A percentile compares a stretch with the other conserved stretches of the same genome.
phyloP scores from a whole-genome alignment of 495 filamentous ascomycete species.

The Diplogelasinospora grovesii region DNA sequence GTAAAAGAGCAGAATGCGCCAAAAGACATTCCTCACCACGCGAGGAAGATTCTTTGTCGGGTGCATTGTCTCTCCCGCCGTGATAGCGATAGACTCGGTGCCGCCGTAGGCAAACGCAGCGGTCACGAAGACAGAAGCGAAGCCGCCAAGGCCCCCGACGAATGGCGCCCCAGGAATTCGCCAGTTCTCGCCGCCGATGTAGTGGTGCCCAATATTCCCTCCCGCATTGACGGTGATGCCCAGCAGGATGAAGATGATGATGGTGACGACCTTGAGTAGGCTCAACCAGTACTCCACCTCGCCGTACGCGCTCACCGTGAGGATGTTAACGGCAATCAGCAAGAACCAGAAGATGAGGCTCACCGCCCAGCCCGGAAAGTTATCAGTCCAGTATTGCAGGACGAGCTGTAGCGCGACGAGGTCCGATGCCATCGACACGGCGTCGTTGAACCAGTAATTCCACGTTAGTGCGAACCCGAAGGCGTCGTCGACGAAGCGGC shows the following conservation, averaged over 20 bases:
- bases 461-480: slow-evolving; percentile 76
- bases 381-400: slow-evolving; percentile 65
- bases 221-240: slow-evolving; percentile 63
- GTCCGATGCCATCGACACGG: too few species aligned
- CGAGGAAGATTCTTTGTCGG: slow-evolving; percentile 42
- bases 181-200: too few species aligned
- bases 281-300: slow-evolving; percentile 72
- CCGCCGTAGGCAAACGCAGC: too few species aligned
- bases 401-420: too few species aligned
- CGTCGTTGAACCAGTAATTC: slow-evolving; percentile 51
- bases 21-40: slow-evolving; percentile 39
- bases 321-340: slow-evolving; percentile 58
- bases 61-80: slow-evolving; percentile 52
- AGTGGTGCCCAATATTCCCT: too few species aligned
- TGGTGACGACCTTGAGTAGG: slow-evolving; percentile 67
- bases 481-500: slow-evolving; percentile 64
- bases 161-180: too few species aligned
- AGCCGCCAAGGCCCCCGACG: too few species aligned
- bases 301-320: slow-evolving; percentile 62
- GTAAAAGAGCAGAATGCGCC: slow-evolving; percentile 49
- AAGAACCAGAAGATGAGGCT: slow-evolving; percentile 71
- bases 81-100: slow-evolving; percentile 52
- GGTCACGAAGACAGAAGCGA: too few species aligned
- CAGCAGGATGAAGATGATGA: slow-evolving; percentile 61
- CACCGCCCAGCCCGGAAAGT: slow-evolving; percentile 54